Evolutionary conservation across 2,329 filamentous ascomycete species (phyloP).

Genomic region (Aaosphaeria arxii): DNA sequence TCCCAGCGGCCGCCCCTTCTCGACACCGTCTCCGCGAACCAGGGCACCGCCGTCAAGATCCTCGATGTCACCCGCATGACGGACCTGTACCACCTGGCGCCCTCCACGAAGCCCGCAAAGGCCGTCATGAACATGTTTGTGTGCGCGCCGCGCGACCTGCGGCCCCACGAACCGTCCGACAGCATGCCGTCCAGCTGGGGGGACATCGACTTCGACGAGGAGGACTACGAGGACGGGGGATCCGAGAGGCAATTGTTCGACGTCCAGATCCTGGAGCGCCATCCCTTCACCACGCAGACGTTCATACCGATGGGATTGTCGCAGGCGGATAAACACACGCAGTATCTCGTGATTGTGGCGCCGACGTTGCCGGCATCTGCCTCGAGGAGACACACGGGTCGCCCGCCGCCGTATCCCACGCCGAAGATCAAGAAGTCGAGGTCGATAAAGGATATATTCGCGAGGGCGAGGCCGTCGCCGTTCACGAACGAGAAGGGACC

Average conservation of each 20-base stretch:
- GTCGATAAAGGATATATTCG: constrained; percentile 40
- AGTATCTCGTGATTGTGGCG: constrained; percentile 85
- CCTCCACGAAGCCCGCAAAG: constrained; percentile 55
- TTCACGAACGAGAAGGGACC: constrained; percentile 52
- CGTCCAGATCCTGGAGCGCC: constrained; percentile 77
- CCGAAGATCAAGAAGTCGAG: constrained; percentile 23
- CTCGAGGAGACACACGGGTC: constrained; percentile 22
- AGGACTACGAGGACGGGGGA: constrained; percentile 23
- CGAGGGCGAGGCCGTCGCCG: constrained; percentile 39
- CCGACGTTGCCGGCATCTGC: constrained; percentile 62
- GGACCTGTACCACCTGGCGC: constrained; percentile 67
- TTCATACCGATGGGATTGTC: constrained; percentile 73
- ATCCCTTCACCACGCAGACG: constrained; percentile 92
- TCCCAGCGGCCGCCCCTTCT: constrained; percentile 46
- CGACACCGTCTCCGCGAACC: constrained; percentile 65
- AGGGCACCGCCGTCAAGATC: constrained; percentile 86
- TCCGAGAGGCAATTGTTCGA: constrained; percentile 51
- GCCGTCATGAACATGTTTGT: constrained; percentile 86
- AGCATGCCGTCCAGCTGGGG: constrained; percentile 35
- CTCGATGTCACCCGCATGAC: constrained; percentile 70
- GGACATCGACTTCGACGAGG: constrained; percentile 31
- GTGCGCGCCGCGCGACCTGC: constrained; percentile 65
- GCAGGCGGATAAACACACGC: constrained; percentile 43
- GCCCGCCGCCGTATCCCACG: constrained; percentile 44
- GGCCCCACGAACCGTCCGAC: constrained; percentile 34